phyloP scores from a whole-genome alignment of 345 rosid species.

The Populus simonii region DNA sequence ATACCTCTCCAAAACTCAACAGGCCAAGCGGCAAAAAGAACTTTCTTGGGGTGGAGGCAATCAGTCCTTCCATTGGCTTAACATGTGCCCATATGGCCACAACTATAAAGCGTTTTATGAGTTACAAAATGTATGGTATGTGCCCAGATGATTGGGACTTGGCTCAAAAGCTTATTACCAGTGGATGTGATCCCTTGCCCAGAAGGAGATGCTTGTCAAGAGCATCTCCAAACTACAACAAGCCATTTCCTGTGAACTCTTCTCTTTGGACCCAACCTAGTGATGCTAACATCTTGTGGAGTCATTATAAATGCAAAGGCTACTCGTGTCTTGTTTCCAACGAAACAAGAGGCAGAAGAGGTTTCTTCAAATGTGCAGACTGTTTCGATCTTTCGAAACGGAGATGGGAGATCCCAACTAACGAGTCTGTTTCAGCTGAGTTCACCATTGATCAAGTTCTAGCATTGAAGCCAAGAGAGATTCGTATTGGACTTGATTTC shows the following conservation, averaged over 20 bases:
- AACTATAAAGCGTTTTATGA: conserved; percentile 41
- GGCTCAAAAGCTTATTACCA: conserved; percentile 46
- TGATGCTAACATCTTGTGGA: conserved; percentile 44
- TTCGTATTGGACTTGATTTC: conserved; percentile 51
- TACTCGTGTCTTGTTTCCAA: conserved; percentile 50
- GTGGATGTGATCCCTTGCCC: conserved; percentile 55
- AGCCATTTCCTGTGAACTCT: conserved; percentile 29
- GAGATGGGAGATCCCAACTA: conserved; percentile 38
- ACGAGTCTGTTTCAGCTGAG: conserved; percentile 39
- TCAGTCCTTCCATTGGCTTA: conserved; percentile 43
- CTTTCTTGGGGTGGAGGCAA: conserved; percentile 48
- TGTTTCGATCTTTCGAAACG: conserved; percentile 46
- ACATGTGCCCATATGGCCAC: conserved; percentile 32
- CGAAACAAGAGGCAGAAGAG: conserved; percentile 25
- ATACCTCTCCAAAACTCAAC: conserved; percentile 41
- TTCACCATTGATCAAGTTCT: conserved; percentile 54
- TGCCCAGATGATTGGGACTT: conserved; percentile 50
- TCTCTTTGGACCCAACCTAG: conserved; percentile 50
- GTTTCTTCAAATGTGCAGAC: conserved; percentile 55
- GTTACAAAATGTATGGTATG: conserved; percentile 31
- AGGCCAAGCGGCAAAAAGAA: conserved; percentile 37
- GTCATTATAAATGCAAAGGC: conserved; percentile 48
- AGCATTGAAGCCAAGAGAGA: conserved; percentile 41
- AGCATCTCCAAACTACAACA: conserved; percentile 34
- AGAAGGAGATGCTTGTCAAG: conserved; percentile 54